Conservation (phyloP, 306 rosid genomes). For the Begonia peltatifolia region DNA sequence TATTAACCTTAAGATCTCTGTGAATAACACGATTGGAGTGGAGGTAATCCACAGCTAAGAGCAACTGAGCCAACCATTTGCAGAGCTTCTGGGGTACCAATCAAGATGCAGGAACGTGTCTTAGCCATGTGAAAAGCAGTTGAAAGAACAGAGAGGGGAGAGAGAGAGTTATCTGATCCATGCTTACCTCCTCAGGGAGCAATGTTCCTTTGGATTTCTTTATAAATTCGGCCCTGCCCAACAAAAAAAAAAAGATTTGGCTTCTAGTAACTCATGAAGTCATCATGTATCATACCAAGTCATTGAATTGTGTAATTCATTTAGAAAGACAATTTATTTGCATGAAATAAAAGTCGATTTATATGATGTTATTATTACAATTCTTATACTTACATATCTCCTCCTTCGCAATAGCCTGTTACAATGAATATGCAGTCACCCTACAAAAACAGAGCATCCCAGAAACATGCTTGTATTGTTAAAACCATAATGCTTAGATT, state of each 20-base stretch:
- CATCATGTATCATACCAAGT: too few relatives aligned
- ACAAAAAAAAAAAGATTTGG: neutral
- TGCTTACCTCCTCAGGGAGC: conserved; percentile 71
- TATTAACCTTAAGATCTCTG: conserved; percentile 75
- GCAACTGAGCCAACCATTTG: conserved; percentile 82
- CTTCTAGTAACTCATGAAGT: too few relatives aligned
- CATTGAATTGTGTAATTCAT: too few relatives aligned
- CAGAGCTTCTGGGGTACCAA: conserved; percentile 51
- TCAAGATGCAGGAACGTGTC: too few relatives aligned
- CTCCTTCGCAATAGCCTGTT: conserved; percentile 76
- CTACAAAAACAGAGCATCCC: conserved; percentile 26
- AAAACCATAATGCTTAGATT: neutral
- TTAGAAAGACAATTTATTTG: too few relatives aligned
- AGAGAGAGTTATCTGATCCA: conserved; percentile 1
- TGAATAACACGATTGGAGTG: conserved; percentile 86
- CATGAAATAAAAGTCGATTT: too few relatives aligned
- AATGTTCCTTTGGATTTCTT: conserved; percentile 64
- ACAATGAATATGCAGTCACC: conserved; percentile 61
- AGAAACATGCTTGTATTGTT: neutral
- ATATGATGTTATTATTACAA: too few relatives aligned
- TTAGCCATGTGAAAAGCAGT: neutral
- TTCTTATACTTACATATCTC: conserved; percentile 35
- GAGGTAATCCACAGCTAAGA: conserved; percentile 82
- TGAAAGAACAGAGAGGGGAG: neutral
- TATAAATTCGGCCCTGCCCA: conserved; percentile 53